Evolutionary conservation across 2,329 filamentous ascomycete species (phyloP).

Genomic region (Colletotrichum eremochloae): DNA sequence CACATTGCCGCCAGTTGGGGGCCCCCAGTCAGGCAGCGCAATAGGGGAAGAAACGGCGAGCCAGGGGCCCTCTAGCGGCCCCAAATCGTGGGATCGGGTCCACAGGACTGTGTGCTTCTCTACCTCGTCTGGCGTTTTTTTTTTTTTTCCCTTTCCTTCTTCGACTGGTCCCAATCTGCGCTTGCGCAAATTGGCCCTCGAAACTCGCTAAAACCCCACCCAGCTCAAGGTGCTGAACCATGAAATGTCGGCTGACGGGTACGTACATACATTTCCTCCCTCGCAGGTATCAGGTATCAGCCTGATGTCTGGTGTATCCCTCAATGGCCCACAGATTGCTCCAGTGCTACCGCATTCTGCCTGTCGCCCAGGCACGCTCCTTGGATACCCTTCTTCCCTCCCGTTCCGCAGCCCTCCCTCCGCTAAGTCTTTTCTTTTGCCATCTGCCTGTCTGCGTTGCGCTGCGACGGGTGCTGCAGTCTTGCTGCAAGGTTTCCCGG

Average conservation of each 20-base stretch:
- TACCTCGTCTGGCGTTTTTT: conserved; percentile 2
- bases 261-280: conserved; percentile 21
- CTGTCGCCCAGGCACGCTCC: conserved; percentile 34
- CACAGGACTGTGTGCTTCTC: conserved; percentile 28
- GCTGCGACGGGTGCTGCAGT: conserved; percentile 10
- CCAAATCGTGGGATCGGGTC: neutral
- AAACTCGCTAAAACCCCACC: conserved; percentile 23
- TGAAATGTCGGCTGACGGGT: neutral
- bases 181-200: conserved; percentile 23
- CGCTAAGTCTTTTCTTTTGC: neutral
- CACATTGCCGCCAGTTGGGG: conserved; percentile 5
- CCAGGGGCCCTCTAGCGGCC: conserved; percentile 4
- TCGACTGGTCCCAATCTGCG: neutral
- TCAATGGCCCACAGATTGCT: conserved; percentile 26
- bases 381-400: conserved; percentile 19
- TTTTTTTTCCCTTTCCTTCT: conserved; percentile 9
- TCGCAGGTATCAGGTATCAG: neutral
- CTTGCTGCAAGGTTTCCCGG: conserved; percentile 30
- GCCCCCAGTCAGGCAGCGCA: conserved; percentile 16
- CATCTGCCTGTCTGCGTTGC: conserved; percentile 5
- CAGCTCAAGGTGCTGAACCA: neutral
- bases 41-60: neutral
- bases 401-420: conserved; percentile 17
- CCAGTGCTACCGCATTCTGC: conserved; percentile 33
- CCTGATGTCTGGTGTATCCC: neutral